Percentiles rank a stretch among this genome's conserved stretches.
Conservation (phyloP, 805 yeast genomes). For the Lipomyces orientalis region DNA sequence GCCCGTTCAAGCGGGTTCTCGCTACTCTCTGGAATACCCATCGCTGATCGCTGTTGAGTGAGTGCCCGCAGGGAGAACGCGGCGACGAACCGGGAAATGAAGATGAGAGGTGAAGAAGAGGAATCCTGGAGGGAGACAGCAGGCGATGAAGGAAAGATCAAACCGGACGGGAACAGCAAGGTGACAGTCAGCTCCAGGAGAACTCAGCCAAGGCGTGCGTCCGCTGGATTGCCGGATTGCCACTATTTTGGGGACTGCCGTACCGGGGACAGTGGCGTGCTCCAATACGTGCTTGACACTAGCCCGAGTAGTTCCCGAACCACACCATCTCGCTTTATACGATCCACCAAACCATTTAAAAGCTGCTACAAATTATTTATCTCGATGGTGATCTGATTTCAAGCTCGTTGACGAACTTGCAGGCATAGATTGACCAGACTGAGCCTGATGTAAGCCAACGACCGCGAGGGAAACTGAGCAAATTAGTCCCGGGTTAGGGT, state of each 20-base stretch:
- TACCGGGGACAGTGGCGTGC: neutral
- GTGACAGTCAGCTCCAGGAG: neutral
- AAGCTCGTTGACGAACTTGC: neutral
- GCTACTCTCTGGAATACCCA: constrained; percentile 29
- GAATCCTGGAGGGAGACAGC: constrained; percentile 4
- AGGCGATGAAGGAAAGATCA: constrained; percentile 4
- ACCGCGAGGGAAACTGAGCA: neutral
- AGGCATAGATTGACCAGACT: too few species aligned
- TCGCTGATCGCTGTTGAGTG: constrained; percentile 9
- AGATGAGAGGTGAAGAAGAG: constrained; percentile 7
- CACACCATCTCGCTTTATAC: neutral
- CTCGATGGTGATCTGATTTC: too few species aligned
- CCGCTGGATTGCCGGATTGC: neutral
- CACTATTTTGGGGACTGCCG: neutral
- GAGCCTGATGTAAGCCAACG: too few species aligned
- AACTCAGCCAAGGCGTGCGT: neutral
- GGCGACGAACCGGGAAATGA: constrained; percentile 9
- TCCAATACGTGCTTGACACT: too few species aligned
- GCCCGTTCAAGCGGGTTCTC: constrained; percentile 11
- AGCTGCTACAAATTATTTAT: neutral
- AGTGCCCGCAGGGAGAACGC: constrained; percentile 1
- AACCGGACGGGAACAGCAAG: neutral
- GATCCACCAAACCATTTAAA: neutral
- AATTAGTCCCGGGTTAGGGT: neutral
- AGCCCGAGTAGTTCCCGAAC: too few species aligned